phyloP scores from a whole-genome alignment of 495 filamentous ascomycete genomes.

The Bryoglossum gracile region DNA sequence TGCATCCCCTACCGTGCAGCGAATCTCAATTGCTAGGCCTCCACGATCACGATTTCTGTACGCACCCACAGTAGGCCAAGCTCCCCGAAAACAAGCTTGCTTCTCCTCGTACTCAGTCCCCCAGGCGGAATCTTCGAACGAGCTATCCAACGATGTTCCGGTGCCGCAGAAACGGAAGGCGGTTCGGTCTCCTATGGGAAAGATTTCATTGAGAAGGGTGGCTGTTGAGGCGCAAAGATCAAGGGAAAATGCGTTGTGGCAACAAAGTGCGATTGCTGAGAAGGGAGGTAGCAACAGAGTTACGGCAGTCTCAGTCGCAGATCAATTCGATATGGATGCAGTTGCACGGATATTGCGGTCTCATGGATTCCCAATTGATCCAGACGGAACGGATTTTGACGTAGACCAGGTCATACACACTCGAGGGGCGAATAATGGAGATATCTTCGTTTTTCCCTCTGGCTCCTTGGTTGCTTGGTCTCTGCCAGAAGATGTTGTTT shows the following conservation, averaged over 20 bases:
- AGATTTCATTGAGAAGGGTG: constrained; percentile 49
- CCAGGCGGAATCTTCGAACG: constrained; percentile 28
- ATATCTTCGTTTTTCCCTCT: constrained; percentile 95
- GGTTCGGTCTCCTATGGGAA: constrained; percentile 40
- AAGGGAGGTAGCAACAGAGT: constrained; percentile 49
- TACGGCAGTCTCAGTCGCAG: constrained; percentile 76
- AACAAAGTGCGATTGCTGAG: background rate
- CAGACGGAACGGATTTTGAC: constrained; percentile 50
- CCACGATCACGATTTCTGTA: constrained; percentile 30
- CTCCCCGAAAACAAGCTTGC: constrained; percentile 38
- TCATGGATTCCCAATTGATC: constrained; percentile 62
- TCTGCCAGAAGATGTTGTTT: constrained; percentile 62
- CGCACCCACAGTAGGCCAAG: constrained; percentile 29
- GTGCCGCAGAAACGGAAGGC: constrained; percentile 39
- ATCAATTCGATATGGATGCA: constrained; percentile 72
- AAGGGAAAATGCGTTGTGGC: constrained; percentile 29
- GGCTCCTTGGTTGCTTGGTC: constrained; percentile 93
- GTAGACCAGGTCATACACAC: constrained; percentile 53
- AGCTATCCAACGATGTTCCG: constrained; percentile 22
- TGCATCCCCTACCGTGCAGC: background rate
- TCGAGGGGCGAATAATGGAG: constrained; percentile 53
- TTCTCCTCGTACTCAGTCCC: constrained; percentile 44
- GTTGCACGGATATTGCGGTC: constrained; percentile 63
- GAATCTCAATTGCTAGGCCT: constrained; percentile 8
- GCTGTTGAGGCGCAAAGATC: constrained; percentile 55